phyloP scores from a whole-genome alignment of 768 basidiomycete genomes.

The Dacryopinax primogenitus region DNA sequence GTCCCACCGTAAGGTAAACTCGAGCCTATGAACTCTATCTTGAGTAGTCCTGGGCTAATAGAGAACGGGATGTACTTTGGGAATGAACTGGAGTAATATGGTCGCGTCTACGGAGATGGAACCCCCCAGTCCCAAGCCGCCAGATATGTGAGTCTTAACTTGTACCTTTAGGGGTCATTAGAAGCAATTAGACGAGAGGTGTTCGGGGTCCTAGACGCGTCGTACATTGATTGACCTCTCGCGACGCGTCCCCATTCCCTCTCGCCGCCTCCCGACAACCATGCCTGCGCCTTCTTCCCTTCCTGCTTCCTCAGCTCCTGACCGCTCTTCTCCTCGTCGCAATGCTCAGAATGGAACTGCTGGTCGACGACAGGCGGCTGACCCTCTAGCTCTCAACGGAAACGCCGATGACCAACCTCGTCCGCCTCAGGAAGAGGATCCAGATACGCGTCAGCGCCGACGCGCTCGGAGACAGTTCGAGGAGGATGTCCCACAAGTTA shows the following conservation, averaged over 20 bases:
- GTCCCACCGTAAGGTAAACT: too few relatives aligned
- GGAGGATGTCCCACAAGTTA: conserved; percentile 69
- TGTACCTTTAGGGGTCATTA: too few relatives aligned
- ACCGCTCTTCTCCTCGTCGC: not conserved
- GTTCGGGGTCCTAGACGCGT: conserved; percentile 3
- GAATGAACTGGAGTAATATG: not conserved
- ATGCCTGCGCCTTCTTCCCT: not conserved
- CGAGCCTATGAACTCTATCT: too few relatives aligned
- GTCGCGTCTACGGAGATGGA: not conserved
- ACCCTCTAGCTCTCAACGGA: conserved; percentile 9
- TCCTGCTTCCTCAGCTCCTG: not conserved
- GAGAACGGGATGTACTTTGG: not conserved
- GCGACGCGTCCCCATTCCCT: not conserved
- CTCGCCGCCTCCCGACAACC: not conserved
- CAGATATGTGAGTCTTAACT: too few relatives aligned
- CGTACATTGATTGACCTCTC: not conserved
- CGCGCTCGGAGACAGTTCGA: conserved; percentile 16
- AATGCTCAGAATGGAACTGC: not conserved
- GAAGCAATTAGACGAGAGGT: not conserved
- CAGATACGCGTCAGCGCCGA: not conserved
- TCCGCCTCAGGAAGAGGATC: conserved; percentile 11
- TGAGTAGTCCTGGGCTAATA: too few relatives aligned
- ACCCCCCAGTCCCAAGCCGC: not conserved
- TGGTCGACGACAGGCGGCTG: conserved; percentile 5
- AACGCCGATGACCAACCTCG: conserved; percentile 6